A percentile compares a stretch with the other conserved stretches of the same genome.
Conservation (phyloP, 2,329 filamentous ascomycete species). For the Fusarium sambucinum region DNA sequence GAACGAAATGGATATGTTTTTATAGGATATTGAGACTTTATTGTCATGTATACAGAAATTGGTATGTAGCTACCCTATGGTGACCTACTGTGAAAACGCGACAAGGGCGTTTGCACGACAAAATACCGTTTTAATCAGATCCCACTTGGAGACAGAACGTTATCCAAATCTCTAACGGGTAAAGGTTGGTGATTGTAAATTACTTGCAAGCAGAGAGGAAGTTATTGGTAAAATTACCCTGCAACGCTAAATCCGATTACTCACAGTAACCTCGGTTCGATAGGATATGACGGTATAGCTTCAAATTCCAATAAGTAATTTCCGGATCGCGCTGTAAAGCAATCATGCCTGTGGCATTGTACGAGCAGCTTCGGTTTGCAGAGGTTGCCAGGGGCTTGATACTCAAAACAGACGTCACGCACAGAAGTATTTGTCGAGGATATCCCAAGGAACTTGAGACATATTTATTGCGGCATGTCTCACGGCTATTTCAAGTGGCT, state of each 20-base stretch:
- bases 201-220: background rate
- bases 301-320: background rate
- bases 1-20: background rate
- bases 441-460: background rate
- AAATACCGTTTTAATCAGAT: no score
- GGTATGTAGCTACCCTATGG: background rate
- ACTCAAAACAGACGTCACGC: background rate
- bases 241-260: background rate
- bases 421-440: background rate
- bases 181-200: background rate
- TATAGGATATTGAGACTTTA: background rate
- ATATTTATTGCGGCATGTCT: background rate
- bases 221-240: background rate
- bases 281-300: background rate
- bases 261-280: background rate
- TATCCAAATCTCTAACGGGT: background rate
- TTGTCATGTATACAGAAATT: background rate
- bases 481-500: conserved; percentile 3
- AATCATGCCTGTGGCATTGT: background rate
- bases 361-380: background rate
- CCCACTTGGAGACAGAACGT: background rate
- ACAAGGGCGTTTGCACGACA: no score
- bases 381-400: background rate
- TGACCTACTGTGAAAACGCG: no score
- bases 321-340: background rate